Evolutionary conservation across 83 land plant species (phyloP).

Genomic region (Diphasiastrum complanatum): DNA sequence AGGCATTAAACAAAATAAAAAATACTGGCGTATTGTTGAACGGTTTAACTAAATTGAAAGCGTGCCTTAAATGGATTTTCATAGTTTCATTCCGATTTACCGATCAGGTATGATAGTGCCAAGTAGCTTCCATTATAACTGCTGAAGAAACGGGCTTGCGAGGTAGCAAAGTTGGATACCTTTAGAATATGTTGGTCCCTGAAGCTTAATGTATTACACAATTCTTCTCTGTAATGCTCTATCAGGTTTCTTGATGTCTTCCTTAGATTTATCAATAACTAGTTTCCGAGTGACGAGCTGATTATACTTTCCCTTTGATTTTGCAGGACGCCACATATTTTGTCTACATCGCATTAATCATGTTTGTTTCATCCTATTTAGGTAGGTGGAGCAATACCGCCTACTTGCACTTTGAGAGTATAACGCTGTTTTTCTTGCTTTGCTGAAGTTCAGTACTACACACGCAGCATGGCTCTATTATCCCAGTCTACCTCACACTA

Average conservation of each 20-base stretch:
- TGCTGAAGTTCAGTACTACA: too few relatives aligned
- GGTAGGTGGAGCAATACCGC: neutral
- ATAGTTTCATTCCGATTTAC: too few relatives aligned
- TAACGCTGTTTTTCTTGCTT: too few relatives aligned
- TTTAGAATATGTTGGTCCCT: neutral
- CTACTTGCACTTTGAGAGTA: too few relatives aligned
- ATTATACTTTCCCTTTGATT: neutral
- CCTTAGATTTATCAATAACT: neutral
- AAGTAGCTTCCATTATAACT: too few relatives aligned
- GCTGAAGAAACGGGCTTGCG: neutral
- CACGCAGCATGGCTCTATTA: too few relatives aligned
- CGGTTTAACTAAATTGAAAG: too few relatives aligned
- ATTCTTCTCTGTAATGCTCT: neutral
- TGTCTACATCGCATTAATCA: neutral
- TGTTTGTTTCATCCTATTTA: constrained; percentile 7
- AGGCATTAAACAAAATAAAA: too few relatives aligned
- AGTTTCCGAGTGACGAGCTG: neutral
- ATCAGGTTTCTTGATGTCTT: neutral
- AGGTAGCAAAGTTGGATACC: neutral
- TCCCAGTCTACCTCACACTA: too few relatives aligned
- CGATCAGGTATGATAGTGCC: too few relatives aligned
- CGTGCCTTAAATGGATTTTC: too few relatives aligned
- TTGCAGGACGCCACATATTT: constrained; percentile 13
- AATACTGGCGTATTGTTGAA: too few relatives aligned
- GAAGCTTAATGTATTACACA: neutral